Percentiles rank a stretch among this genome's conserved stretches.
Conservation (phyloP, 768 basidiomycete species). For the Sistotremastrum niveocremeum region DNA sequence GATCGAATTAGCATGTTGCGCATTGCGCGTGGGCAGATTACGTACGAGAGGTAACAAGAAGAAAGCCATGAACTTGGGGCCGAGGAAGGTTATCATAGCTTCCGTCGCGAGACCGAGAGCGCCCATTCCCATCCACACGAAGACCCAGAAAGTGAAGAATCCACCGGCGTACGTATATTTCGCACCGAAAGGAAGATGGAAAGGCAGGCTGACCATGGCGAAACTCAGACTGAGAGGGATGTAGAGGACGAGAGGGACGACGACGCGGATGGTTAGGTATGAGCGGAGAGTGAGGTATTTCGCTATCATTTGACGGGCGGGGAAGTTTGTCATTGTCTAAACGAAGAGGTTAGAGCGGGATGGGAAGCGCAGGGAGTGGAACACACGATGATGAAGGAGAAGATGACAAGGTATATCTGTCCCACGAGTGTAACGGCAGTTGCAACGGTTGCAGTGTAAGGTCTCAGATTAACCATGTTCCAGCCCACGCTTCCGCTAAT, state of each 20-base stretch:
- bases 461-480: too few relatives aligned
- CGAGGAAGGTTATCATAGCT: conserved; percentile 19
- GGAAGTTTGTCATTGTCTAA: conserved; percentile 19
- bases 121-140: conserved; percentile 20
- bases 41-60: conserved; percentile 21
- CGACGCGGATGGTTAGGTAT: conserved; percentile 22
- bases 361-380: not conserved
- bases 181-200: conserved; percentile 27
- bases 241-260: conserved; percentile 22
- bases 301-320: conserved; percentile 17
- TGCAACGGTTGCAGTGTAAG: conserved; percentile 18
- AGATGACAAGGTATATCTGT: conserved; percentile 19
- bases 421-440: conserved; percentile 31
- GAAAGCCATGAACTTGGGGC: conserved; percentile 18
- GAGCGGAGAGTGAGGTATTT: conserved; percentile 23
- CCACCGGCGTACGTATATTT: conserved; percentile 15
- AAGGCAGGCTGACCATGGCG: conserved; percentile 29
- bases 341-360: not conserved
- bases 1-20: too few relatives aligned
- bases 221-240: conserved; percentile 26
- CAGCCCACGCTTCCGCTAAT: conserved; percentile 15
- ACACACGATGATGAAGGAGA: not conserved
- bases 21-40: not conserved
- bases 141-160: conserved; percentile 19
- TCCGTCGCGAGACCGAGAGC: conserved; percentile 22